Percentiles rank a stretch among this genome's conserved stretches.
Conservation (phyloP, 805 yeast species). For the Metschnikowia noctiluminum region DNA sequence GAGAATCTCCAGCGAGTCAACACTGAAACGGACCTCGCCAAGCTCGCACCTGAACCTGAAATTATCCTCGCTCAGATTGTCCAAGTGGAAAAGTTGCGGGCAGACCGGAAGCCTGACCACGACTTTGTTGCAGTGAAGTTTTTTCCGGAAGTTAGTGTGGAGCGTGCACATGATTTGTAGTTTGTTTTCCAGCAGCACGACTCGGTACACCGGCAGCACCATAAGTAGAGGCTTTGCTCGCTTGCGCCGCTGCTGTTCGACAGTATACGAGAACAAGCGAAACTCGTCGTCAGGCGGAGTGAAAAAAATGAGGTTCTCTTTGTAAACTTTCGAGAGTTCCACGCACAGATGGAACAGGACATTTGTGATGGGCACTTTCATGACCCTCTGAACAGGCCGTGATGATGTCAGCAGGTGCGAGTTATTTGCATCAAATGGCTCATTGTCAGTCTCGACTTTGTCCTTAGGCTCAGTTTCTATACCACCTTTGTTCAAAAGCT, state of each 20-base stretch:
- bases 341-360: constrained; percentile 64
- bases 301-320: constrained; percentile 65
- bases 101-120: constrained; percentile 33
- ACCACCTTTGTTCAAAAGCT: no score
- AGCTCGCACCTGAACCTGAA: constrained; percentile 50
- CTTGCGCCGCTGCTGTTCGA: constrained; percentile 39
- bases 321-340: constrained; percentile 65
- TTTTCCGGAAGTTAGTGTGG: constrained; percentile 32
- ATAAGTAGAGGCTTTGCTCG: constrained; percentile 42
- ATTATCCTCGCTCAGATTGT: constrained; percentile 10
- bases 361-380: constrained; percentile 32
- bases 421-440: background rate
- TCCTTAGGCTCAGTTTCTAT: background rate
- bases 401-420: background rate
- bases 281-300: constrained; percentile 75
- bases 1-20: constrained; percentile 63
- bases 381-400: background rate
- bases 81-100: constrained; percentile 31
- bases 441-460: constrained; percentile 3
- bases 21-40: constrained; percentile 69
- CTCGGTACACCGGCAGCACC: constrained; percentile 36
- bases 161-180: constrained; percentile 36
- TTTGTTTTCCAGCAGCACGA: constrained; percentile 19
- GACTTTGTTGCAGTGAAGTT: constrained; percentile 31
- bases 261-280: constrained; percentile 36